These are phyloP conservation scores for Camillea tinctor DNA, from an alignment of 2,329 filamentous ascomycete species.

Conservation along the genomic window DNA sequence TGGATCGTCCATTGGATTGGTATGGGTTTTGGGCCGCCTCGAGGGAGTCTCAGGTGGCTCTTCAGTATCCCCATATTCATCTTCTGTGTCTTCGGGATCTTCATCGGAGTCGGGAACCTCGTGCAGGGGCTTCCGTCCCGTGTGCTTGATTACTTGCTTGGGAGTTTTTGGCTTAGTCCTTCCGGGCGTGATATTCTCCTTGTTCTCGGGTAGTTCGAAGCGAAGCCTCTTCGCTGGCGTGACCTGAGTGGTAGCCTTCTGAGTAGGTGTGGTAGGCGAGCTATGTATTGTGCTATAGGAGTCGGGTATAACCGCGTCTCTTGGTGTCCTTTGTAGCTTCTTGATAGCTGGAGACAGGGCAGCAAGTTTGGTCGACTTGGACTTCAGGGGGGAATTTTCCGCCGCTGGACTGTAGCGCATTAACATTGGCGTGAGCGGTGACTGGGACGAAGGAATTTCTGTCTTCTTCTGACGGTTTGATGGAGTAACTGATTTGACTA, in stretches of 20 bases:
- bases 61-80: constrained; percentile 23
- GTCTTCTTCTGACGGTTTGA: constrained; percentile 22
- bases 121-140: constrained; percentile 23
- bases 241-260: constrained; percentile 18
- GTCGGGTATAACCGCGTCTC: constrained; percentile 27
- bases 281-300: constrained; percentile 30
- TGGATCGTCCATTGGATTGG: constrained; percentile 6
- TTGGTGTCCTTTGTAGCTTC: constrained; percentile 21
- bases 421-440: constrained; percentile 28
- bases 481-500: constrained; percentile 26
- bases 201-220: constrained; percentile 31
- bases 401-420: constrained; percentile 22
- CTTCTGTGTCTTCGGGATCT: constrained; percentile 24
- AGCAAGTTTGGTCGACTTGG: constrained; percentile 25
- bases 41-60: constrained; percentile 6
- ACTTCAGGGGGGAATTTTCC: constrained; percentile 25
- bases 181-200: constrained; percentile 35
- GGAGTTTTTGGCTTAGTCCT: constrained; percentile 31
- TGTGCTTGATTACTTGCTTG: constrained; percentile 21
- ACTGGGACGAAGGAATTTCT: constrained; percentile 31
- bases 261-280: constrained; percentile 24
- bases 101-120: constrained; percentile 33
- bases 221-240: constrained; percentile 27
- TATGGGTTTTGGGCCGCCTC: constrained; percentile 1
- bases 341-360: constrained; percentile 23